phyloP scores from a whole-genome alignment of 345 rosid genomes.

The Arabis hirsuta region DNA sequence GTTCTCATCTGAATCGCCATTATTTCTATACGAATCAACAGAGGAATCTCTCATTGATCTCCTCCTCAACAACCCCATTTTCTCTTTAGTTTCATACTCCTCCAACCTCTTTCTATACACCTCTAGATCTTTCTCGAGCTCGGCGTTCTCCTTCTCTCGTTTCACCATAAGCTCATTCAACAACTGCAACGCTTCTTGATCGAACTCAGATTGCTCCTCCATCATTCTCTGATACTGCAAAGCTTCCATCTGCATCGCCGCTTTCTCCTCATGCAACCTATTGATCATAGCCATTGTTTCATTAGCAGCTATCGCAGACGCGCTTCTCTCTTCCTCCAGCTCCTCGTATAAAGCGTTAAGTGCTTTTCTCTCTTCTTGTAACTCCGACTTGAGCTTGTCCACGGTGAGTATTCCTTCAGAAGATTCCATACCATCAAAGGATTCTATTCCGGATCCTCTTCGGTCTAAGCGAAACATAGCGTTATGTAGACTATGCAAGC shows the following conservation, averaged over 20 bases:
- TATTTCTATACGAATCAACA: conserved; percentile 55
- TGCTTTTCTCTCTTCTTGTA: conserved; percentile 70
- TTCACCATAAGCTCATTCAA: conserved; percentile 83
- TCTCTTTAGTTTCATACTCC: conserved; percentile 77
- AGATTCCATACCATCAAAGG: conserved; percentile 61
- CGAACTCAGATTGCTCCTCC: conserved; percentile 97
- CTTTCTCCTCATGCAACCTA: conserved; percentile 96
- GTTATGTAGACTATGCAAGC: conserved; percentile 59
- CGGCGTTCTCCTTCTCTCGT: conserved; percentile 81
- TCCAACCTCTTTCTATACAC: conserved; percentile 60
- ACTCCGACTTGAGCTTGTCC: conserved; percentile 67
- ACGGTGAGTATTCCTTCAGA: conserved; percentile 56
- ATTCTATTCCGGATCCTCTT: conserved; percentile 62
- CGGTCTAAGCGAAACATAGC: conserved; percentile 57
- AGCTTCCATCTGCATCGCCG: conserved; percentile 99
- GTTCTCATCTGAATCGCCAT: conserved; percentile 58
- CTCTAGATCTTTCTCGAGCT: conserved; percentile 80
- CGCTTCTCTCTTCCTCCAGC: conserved; percentile 94
- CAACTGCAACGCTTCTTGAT: conserved; percentile 94
- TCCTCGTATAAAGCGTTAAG: conserved; percentile 71
- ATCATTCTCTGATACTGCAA: conserved; percentile 98
- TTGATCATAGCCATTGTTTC: conserved; percentile 99
- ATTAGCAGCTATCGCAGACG: conserved; percentile 87
- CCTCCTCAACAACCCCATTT: conserved; percentile 52
- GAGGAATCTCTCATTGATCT: conserved; percentile 59